Percentiles rank a stretch among this genome's conserved stretches.
These are phyloP conservation scores for Kurtzmaniella fragi DNA, from an alignment of 805 yeast species.

Conservation along the genomic window DNA sequence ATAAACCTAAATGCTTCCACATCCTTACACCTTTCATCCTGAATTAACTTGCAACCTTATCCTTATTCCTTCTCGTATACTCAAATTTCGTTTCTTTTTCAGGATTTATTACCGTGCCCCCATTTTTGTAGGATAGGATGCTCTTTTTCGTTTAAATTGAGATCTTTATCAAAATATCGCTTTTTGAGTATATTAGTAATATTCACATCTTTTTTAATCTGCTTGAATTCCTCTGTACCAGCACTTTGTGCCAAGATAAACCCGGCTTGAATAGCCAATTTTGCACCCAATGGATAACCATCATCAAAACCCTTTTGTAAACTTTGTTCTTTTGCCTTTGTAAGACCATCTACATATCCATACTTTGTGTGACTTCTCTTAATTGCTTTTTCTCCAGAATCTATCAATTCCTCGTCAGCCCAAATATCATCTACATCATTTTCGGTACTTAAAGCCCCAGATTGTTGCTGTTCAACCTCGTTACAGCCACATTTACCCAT, in stretches of 20 bases:
- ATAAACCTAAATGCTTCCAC: too few species aligned
- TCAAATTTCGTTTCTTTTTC: too few species aligned
- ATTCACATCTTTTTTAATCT: constrained; percentile 49
- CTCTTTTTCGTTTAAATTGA: constrained; percentile 24
- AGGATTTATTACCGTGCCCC: constrained; percentile 17
- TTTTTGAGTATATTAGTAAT: constrained; percentile 54
- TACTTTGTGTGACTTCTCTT: constrained; percentile 65
- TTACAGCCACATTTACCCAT: neutral
- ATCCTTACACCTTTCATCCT: too few species aligned
- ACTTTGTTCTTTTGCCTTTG: constrained; percentile 59
- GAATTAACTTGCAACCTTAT: too few species aligned
- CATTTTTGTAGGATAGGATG: constrained; percentile 41
- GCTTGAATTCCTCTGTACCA: constrained; percentile 17
- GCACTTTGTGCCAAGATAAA: constrained; percentile 48
- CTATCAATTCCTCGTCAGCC: constrained; percentile 22
- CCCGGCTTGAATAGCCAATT: constrained; percentile 64
- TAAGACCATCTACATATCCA: constrained; percentile 81
- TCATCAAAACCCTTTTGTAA: constrained; percentile 78
- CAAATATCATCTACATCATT: constrained; percentile 21
- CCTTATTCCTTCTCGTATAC: too few species aligned
- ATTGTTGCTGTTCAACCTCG: too few species aligned
- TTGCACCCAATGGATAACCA: constrained; percentile 74
- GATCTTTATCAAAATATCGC: constrained; percentile 48
- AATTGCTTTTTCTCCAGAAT: constrained; percentile 17
- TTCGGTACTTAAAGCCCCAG: neutral